Evolutionary conservation across 805 yeast genomes (phyloP).

Genomic region (Hanseniaspora jakobsenii): DNA sequence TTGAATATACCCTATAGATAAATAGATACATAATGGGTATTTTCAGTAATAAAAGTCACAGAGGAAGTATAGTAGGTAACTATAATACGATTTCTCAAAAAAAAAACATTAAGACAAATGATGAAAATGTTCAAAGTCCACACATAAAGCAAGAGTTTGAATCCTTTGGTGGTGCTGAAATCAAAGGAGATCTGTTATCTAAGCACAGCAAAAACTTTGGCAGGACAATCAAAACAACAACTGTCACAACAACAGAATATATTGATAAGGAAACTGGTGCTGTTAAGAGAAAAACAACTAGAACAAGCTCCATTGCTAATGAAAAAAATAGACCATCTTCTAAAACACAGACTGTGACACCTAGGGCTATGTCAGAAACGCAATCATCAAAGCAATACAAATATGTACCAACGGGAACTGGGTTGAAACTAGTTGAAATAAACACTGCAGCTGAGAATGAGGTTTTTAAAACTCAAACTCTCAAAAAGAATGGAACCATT

Average conservation of each 20-base stretch:
- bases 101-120: not conserved
- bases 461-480: not conserved
- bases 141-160: conserved; percentile 27
- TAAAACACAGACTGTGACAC: not conserved
- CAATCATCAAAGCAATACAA: conserved; percentile 54
- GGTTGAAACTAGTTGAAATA: conserved; percentile 57
- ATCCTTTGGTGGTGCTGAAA: conserved; percentile 28
- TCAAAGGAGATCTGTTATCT: conserved; percentile 24
- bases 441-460: conserved; percentile 32
- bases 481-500: conserved; percentile 13
- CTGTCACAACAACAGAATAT: conserved; percentile 9
- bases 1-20: not conserved
- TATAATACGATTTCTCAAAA: conserved; percentile 4
- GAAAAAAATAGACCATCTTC: not conserved
- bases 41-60: not conserved
- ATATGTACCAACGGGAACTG: conserved; percentile 63
- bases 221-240: conserved; percentile 11
- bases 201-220: conserved; percentile 20
- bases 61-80: conserved; percentile 13
- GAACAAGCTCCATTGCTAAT: conserved; percentile 18
- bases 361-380: conserved; percentile 20
- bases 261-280: conserved; percentile 5
- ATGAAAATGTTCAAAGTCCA: no score
- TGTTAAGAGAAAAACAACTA: conserved; percentile 15
- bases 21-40: conserved; percentile 1